Percentiles rank a stretch among this genome's conserved stretches.
Conservation (phyloP, 169 alveolate species). For the Eimeria tenella region DNA sequence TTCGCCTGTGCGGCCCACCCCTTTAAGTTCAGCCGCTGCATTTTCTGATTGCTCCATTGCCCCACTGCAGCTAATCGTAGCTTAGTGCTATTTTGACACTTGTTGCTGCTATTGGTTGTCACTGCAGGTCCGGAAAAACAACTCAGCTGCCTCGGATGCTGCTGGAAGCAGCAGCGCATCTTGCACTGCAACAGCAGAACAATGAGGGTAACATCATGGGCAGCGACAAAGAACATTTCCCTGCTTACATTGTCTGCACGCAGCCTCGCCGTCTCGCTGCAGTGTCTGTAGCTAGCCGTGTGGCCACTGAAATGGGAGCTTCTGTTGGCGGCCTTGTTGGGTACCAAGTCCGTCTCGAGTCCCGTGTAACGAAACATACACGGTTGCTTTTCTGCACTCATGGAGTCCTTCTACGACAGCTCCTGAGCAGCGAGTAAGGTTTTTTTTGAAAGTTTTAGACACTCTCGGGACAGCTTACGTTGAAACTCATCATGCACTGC, state of each 20-base stretch:
- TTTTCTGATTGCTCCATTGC: background rate
- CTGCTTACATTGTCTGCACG: slow-evolving; percentile 97
- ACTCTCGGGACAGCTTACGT: background rate
- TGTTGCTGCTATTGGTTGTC: slow-evolving; percentile 30
- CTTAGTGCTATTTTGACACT: background rate
- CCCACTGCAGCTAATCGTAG: background rate
- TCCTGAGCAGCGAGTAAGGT: slow-evolving; percentile 78
- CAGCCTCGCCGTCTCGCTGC: slow-evolving; percentile 99
- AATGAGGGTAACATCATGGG: background rate
- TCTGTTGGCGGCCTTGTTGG: slow-evolving; percentile 98
- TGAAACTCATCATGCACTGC: too few relatives aligned
- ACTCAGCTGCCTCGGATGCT: slow-evolving; percentile 94
- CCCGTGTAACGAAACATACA: slow-evolving; percentile 94
- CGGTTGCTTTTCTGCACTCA: slow-evolving; percentile 99
- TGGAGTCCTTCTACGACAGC: slow-evolving; percentile 90
- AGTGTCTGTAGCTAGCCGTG: slow-evolving; percentile 99
- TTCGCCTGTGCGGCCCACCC: background rate
- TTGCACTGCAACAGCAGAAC: slow-evolving; percentile 39
- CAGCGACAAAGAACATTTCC: slow-evolving; percentile 81
- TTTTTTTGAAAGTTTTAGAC: background rate
- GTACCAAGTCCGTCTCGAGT: slow-evolving; percentile 97
- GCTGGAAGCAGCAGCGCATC: slow-evolving; percentile 86
- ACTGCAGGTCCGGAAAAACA: slow-evolving; percentile 94
- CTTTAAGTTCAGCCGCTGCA: too few relatives aligned
- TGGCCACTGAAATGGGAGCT: slow-evolving; percentile 96